A percentile compares a stretch with the other conserved stretches of the same genome.
These are phyloP conservation scores for Combretum micranthum DNA, from an alignment of 345 rosid genomes.

Conservation along the genomic window DNA sequence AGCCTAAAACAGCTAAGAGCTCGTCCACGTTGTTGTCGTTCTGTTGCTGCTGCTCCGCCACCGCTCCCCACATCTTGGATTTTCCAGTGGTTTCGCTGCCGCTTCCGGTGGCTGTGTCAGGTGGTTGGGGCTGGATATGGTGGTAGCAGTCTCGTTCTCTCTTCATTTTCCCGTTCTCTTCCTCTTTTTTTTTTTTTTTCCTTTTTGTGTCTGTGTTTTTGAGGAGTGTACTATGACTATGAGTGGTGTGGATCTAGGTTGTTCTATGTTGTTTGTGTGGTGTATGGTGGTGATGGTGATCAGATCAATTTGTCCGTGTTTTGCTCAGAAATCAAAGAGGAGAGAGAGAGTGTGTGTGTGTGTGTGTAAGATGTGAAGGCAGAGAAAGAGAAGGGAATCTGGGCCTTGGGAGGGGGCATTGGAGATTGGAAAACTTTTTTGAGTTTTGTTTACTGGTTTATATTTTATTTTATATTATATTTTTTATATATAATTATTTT, in stretches of 20 bases:
- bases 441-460: too few relatives aligned
- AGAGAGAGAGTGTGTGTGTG: constrained; percentile 6
- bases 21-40: constrained; percentile 70
- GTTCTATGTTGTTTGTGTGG: too few relatives aligned
- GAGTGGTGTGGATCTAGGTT: too few relatives aligned
- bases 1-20: constrained; percentile 61
- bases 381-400: constrained; percentile 27
- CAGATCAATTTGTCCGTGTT: background rate
- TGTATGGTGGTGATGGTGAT: background rate
- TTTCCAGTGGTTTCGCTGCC: constrained; percentile 22
- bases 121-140: constrained; percentile 22
- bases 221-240: background rate
- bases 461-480: too few relatives aligned
- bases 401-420: constrained; percentile 26
- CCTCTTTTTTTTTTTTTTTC: constrained; percentile 27
- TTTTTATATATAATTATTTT: too few relatives aligned
- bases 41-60: constrained; percentile 8
- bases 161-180: constrained; percentile 17
- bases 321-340: constrained; percentile 16
- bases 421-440: constrained; percentile 3
- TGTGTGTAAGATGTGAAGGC: constrained; percentile 3
- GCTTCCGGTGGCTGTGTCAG: constrained; percentile 10
- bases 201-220: constrained; percentile 2
- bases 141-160: constrained; percentile 7
- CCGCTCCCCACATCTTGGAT: constrained; percentile 44